Percentiles rank a stretch among this genome's conserved stretches.
phyloP scores from a whole-genome alignment of 2,329 filamentous ascomycete genomes.

The Xylaria sp. region DNA sequence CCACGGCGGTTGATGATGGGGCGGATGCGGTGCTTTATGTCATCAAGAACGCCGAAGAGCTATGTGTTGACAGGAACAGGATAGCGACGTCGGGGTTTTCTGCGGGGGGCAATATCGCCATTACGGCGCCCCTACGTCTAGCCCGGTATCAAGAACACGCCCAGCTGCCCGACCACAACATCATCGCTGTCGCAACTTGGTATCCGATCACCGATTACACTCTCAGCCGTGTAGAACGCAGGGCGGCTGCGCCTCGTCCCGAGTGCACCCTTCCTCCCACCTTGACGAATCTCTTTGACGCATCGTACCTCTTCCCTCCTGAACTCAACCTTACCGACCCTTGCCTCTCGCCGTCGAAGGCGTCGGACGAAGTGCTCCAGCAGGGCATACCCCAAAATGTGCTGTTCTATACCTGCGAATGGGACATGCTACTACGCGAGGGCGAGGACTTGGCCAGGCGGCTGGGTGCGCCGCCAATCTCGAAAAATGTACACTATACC shows the following conservation, averaged over 20 bases:
- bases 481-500: slow-evolving; percentile 60
- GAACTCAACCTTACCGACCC: slow-evolving; percentile 53
- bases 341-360: slow-evolving; percentile 60
- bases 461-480: slow-evolving; percentile 49
- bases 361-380: slow-evolving; percentile 53
- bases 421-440: slow-evolving; percentile 65
- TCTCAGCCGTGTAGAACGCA: slow-evolving; percentile 56
- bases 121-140: slow-evolving; percentile 46
- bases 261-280: slow-evolving; percentile 60
- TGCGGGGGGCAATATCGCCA: slow-evolving; percentile 60
- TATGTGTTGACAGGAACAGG: slow-evolving; percentile 58
- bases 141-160: slow-evolving; percentile 32
- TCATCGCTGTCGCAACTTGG: slow-evolving; percentile 60
- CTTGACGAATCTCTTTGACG: slow-evolving; percentile 66
- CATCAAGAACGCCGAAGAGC: slow-evolving; percentile 55
- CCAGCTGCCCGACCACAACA: slow-evolving; percentile 44
- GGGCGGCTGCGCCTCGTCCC: slow-evolving; percentile 54
- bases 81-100: slow-evolving; percentile 67
- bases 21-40: slow-evolving; percentile 67
- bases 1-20: slow-evolving; percentile 66
- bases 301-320: slow-evolving; percentile 60
- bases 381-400: slow-evolving; percentile 54
- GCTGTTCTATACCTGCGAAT: slow-evolving; percentile 64
- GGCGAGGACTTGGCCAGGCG: slow-evolving; percentile 64
- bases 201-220: slow-evolving; percentile 68